Conservation (phyloP, 1,139 yeast species). For the Torulaspora pretoriensis region DNA sequence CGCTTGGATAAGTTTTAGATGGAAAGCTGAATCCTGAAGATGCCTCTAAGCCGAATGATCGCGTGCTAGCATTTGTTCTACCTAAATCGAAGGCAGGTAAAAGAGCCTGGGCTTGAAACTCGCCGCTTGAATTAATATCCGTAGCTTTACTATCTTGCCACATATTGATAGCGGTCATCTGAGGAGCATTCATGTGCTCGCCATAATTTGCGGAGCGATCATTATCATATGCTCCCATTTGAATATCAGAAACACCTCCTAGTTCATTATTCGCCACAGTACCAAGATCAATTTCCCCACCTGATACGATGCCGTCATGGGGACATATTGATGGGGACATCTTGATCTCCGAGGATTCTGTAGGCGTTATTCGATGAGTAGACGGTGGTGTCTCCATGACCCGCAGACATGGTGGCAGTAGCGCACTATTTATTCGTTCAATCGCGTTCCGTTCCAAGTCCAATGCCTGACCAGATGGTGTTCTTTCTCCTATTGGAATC, state of each 20-base stretch:
- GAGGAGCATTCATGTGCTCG: constrained; percentile 17
- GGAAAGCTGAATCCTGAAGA: constrained; percentile 21
- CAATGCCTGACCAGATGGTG: constrained; percentile 16
- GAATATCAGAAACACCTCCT: constrained; percentile 22
- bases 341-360: neutral
- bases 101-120: constrained; percentile 14
- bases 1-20: constrained; percentile 2
- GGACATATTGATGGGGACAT: constrained; percentile 13
- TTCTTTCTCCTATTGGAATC: neutral
- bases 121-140: constrained; percentile 17
- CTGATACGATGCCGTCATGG: constrained; percentile 5
- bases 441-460: constrained; percentile 31
- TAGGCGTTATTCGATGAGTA: neutral
- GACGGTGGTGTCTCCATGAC: constrained; percentile 10
- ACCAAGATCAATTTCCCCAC: constrained; percentile 7
- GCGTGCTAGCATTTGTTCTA: neutral
- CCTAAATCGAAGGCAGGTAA: constrained; percentile 21
- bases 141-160: constrained; percentile 24
- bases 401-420: constrained; percentile 33
- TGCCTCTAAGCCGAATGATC: constrained; percentile 8
- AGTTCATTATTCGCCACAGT: constrained; percentile 19
- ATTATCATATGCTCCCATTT: constrained; percentile 11
- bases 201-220: constrained; percentile 6
- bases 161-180: constrained; percentile 22
- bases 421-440: constrained; percentile 30